Percentiles rank a stretch among this genome's conserved stretches.
These are phyloP conservation scores for Stachybotrys echinatus DNA, from an alignment of 2,329 filamentous ascomycete genomes.

Conservation along the genomic window DNA sequence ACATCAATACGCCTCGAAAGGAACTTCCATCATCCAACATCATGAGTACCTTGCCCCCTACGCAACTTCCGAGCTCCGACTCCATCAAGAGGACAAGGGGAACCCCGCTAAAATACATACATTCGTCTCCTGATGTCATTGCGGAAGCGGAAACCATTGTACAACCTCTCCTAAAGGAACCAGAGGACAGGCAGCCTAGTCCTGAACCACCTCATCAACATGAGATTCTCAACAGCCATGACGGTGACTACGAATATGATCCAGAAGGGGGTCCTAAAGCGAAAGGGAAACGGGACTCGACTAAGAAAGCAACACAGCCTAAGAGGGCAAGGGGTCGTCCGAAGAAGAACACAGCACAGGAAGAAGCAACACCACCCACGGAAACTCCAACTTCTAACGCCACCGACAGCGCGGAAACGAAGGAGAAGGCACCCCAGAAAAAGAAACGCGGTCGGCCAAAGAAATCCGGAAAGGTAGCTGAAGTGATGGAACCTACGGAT, in stretches of 20 bases:
- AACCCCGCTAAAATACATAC: background rate
- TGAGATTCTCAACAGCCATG: background rate
- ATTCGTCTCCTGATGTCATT: slow-evolving; percentile 13
- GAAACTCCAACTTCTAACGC: slow-evolving; percentile 4
- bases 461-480: slow-evolving; percentile 22
- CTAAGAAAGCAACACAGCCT: slow-evolving; percentile 6
- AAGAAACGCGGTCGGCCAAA: slow-evolving; percentile 38
- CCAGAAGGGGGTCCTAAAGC: background rate
- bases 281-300: background rate
- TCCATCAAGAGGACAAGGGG: background rate
- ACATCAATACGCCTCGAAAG: slow-evolving; percentile 28
- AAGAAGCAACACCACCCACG: slow-evolving; percentile 7
- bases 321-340: slow-evolving; percentile 27
- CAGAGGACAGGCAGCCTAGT: background rate
- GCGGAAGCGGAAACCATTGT: background rate
- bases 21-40: slow-evolving; percentile 12
- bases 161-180: background rate
- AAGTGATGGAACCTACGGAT: no score
- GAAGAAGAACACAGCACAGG: slow-evolving; percentile 16
- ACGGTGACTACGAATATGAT: background rate
- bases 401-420: slow-evolving; percentile 1
- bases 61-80: background rate
- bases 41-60: background rate
- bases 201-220: background rate
- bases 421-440: slow-evolving; percentile 12